These are phyloP conservation scores for Aspergillus pseudonomiae DNA, from an alignment of 2,329 filamentous ascomycete genomes.

Conservation along the genomic window DNA sequence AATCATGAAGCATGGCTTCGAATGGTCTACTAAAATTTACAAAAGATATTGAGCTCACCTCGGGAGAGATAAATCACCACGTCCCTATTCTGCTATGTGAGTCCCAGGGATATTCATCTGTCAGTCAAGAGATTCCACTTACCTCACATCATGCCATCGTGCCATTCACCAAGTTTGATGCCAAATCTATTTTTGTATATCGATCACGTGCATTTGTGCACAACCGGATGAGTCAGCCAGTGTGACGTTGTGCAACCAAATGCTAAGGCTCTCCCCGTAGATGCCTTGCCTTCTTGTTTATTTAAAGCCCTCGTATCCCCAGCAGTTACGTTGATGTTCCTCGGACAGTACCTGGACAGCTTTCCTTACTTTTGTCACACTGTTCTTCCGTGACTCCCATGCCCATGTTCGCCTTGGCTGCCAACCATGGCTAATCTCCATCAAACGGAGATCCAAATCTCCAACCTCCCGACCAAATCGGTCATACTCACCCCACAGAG, in stretches of 20 bases:
- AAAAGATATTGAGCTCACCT: too few species aligned
- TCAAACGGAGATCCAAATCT: conserved; percentile 49
- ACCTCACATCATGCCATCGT: too few species aligned
- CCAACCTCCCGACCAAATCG: conserved; percentile 61
- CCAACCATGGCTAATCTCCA: conserved; percentile 16
- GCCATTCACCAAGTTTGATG: too few species aligned
- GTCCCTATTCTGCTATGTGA: fast-evolving
- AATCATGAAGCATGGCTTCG: too few species aligned
- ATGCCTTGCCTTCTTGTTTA: neutral
- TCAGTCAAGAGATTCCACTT: too few species aligned
- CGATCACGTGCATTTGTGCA: neutral
- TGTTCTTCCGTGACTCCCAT: neutral
- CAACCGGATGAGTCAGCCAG: neutral
- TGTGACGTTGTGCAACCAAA: neutral
- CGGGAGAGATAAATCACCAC: too few species aligned
- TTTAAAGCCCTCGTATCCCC: neutral
- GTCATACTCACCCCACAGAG: conserved; percentile 67
- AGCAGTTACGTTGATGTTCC: neutral
- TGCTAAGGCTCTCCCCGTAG: neutral
- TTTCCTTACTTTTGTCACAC: neutral
- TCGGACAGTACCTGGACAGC: fast-evolving
- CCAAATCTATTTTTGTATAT: neutral
- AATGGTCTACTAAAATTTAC: fast-evolving
- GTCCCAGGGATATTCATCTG: too few species aligned
- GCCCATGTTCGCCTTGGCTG: neutral